A percentile compares a stretch with the other conserved stretches of the same genome.
phyloP scores from a whole-genome alignment of 2,329 filamentous ascomycete species.

The Penicillium crustosum region DNA sequence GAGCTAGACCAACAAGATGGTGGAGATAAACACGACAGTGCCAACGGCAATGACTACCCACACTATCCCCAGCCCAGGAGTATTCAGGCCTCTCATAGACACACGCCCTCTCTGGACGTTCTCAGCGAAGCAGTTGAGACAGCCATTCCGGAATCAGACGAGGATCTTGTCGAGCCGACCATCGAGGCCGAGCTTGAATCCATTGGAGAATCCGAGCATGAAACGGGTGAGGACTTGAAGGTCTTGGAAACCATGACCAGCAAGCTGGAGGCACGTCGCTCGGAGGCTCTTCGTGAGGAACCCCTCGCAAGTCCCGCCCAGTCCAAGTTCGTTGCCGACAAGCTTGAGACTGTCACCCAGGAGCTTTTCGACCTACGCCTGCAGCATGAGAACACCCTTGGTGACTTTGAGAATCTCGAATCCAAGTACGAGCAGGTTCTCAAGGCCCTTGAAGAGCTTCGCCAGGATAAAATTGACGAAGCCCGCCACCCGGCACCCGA shows the following conservation, averaged over 20 bases:
- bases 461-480: constrained; percentile 79
- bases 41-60: constrained; percentile 18
- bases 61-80: constrained; percentile 16
- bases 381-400: constrained; percentile 81
- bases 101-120: constrained; percentile 42
- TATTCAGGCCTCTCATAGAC: constrained; percentile 29
- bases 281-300: constrained; percentile 40
- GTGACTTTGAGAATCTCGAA: constrained; percentile 77
- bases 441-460: constrained; percentile 73
- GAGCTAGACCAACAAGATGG: constrained; percentile 76
- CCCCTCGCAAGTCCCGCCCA: constrained; percentile 71
- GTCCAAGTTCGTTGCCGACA: constrained; percentile 82
- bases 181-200: constrained; percentile 30
- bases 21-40: constrained; percentile 25
- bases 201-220: constrained; percentile 18
- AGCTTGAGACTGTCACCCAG: constrained; percentile 85
- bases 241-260: constrained; percentile 38
- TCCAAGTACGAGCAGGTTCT: constrained; percentile 90
- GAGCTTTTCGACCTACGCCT: constrained; percentile 87
- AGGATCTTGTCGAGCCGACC: constrained; percentile 39
- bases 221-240: constrained; percentile 34
- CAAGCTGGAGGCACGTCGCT: constrained; percentile 25
- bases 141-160: constrained; percentile 48
- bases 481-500: constrained; percentile 58
- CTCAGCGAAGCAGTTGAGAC: constrained; percentile 47